phyloP scores from a whole-genome alignment of 2,329 filamentous ascomycete species.

The Akanthomyces dipterigenus region DNA sequence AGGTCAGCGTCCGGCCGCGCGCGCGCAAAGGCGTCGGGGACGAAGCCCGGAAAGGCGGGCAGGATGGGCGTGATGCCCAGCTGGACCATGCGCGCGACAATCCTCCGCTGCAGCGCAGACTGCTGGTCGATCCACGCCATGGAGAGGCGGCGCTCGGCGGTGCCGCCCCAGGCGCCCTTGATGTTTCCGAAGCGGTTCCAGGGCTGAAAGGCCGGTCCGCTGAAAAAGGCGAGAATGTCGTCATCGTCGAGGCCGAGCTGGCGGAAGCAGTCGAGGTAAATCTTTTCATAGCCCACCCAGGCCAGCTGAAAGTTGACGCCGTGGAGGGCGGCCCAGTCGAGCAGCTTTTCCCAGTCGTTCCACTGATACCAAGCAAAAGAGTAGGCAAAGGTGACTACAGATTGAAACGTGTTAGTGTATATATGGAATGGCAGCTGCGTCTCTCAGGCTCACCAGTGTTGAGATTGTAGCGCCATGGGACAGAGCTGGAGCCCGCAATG shows the following conservation, averaged over 20 bases:
- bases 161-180: constrained; percentile 42
- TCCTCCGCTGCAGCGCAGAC: constrained; percentile 40
- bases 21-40: constrained; percentile 33
- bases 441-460: constrained; percentile 33
- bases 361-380: constrained; percentile 22
- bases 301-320: constrained; percentile 45
- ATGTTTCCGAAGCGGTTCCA: constrained; percentile 50
- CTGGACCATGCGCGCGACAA: constrained; percentile 41
- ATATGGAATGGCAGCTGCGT: neutral
- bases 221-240: constrained; percentile 40
- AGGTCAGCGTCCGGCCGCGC: constrained; percentile 35
- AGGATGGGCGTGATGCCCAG: constrained; percentile 46
- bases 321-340: constrained; percentile 45
- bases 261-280: constrained; percentile 39
- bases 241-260: constrained; percentile 37
- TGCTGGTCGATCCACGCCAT: constrained; percentile 39
- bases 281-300: constrained; percentile 45
- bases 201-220: constrained; percentile 42
- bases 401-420: neutral
- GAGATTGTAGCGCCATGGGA: constrained; percentile 35
- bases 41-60: constrained; percentile 44
- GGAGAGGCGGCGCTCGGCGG: constrained; percentile 30
- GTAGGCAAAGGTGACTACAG: constrained; percentile 2
- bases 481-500: constrained; percentile 10
- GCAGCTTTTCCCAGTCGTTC: constrained; percentile 44